Base-by-base conservation (phyloP, 805 yeast species). In the Wickerhamiella bombiphila region DNA sequence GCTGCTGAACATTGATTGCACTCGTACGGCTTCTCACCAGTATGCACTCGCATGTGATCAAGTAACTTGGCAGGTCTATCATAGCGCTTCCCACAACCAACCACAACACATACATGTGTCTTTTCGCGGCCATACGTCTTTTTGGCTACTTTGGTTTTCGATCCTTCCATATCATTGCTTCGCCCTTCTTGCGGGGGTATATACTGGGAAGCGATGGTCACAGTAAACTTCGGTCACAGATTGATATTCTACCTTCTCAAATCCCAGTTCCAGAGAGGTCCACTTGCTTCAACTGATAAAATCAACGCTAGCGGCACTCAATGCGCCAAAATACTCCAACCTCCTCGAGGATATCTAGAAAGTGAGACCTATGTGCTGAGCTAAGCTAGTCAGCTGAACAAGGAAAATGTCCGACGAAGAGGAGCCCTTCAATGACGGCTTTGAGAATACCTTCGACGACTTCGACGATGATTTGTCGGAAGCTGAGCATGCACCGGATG, bases 31-130 rank as follows among this genome's bases (percentile, higher is more conserved):
- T 91, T 63, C 29, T 76, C 74, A 42, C 81, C 80, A 2, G 80
- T 69, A 51, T 91, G 98, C 0, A 80, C 57, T 29, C 88, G 63
- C 43, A 69, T 65, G 51, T 91, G 98, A 50, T 82, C 94, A 25
- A 76, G 80, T 36, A 91, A 61, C 8, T 83, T 63, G 1, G 93
- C 76, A 0, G 96, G 96, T 35, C 88, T 66, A 4, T 79, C 62
- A 50, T 83, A 88, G 1, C 80, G 69, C 55, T 83, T 88, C 22
- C 59, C 69, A 51, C 97, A 91, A 2, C 70, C 68, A 15, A 66
- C 42, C 4, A 45, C 49, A 3, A 42, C 69, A 55, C 97, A 88
- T 9, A 55, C 50, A 52, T 78, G 77, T 18, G 57, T 63, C 50
- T 81, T 83, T 0, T 70, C 68, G 36, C 85, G 61, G 13, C 26